Percentiles rank a stretch among this genome's conserved stretches.
These are phyloP conservation scores for Claviceps arundinis DNA, from an alignment of 2,329 filamentous ascomycete genomes.

Conservation along the genomic window DNA sequence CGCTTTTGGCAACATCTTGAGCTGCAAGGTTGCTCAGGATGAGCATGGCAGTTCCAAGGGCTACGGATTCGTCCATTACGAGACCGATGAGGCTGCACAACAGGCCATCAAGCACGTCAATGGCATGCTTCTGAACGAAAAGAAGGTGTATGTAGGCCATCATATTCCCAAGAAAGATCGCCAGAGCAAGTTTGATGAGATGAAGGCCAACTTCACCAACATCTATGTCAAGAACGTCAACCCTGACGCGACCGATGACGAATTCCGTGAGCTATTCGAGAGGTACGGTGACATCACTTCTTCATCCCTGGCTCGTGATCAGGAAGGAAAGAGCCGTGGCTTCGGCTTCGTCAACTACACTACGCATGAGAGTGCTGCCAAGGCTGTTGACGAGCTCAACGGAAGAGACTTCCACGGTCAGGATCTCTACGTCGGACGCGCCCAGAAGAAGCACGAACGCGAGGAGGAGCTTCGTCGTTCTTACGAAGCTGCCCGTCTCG, in stretches of 20 bases:
- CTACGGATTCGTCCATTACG: slow-evolving; percentile 98
- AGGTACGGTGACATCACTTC: slow-evolving; percentile 90
- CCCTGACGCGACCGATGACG: slow-evolving; percentile 72
- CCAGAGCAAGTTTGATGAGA: slow-evolving; percentile 99
- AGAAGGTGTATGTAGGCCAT: slow-evolving; percentile 99
- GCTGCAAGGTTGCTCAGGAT: slow-evolving; percentile 98
- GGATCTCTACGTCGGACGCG: slow-evolving; percentile 94
- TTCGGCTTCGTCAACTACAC: slow-evolving; percentile 96
- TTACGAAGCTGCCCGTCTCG: slow-evolving; percentile 90
- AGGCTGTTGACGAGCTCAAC: slow-evolving; percentile 85
- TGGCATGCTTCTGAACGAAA: slow-evolving; percentile 98
- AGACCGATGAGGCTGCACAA: slow-evolving; percentile 92
- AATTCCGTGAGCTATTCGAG: slow-evolving; percentile 90
- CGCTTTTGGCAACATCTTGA: slow-evolving; percentile 96
- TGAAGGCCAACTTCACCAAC: slow-evolving; percentile 99
- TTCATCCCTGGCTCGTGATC: slow-evolving; percentile 79
- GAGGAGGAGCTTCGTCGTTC: slow-evolving; percentile 99
- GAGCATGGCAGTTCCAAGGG: slow-evolving; percentile 95
- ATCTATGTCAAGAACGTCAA: slow-evolving; percentile 99
- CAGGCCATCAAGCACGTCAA: slow-evolving; percentile 99
- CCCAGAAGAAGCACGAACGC: slow-evolving; percentile 99
- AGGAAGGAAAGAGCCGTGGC: slow-evolving; percentile 83
- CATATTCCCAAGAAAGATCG: slow-evolving; percentile 99
- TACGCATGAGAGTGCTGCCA: slow-evolving; percentile 73
- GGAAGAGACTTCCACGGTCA: slow-evolving; percentile 85